Base-by-base conservation (phyloP, 805 yeast species). In the Pichia kluyveri region DNA sequence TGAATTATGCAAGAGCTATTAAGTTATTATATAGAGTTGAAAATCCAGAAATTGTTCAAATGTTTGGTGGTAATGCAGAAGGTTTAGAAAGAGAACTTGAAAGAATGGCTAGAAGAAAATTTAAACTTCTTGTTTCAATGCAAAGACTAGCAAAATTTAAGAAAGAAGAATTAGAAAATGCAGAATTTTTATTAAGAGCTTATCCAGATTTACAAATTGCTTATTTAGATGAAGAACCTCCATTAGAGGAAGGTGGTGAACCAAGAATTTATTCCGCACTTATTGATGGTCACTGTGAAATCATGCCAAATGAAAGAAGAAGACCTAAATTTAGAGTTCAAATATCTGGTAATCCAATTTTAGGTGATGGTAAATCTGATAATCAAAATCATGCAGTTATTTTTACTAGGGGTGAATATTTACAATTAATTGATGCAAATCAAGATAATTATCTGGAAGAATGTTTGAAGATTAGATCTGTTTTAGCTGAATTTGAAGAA, bases 51-150 rank as follows among this genome's bases (percentile, higher is more conserved):
- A 82, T 88, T 66, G 95, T 90, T 52, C 97, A 93, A 75, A 88
- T 90, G 89, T 91, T 90, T 65, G 98, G 97, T 59, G 98, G 98
- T 59, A 95, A 91, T 66, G 95, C 97, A 51, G 98, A 91, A 71
- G 95, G 96, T 60, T 77, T 78, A 60, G 98, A 93, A 73, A 80
- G 89, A 69, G 98, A 95, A 68, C 80, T 91, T 56, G 97, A 91
- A 70, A 80, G 79, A 59, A 82, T 86, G 86, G 89, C 95, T 14
- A 75, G 83, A 69, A 76, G 95, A 66, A 87, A 87, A 65, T 87
- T 87, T 71, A 79, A 80, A 60, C 77, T 86, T 56, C 72, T 86
- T 56, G 89, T 86, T 50, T 82, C 95, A 28, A 86, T 87, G 95
- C 96, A 87, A 72, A 76, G 90, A 69, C 77, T 83, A 61, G 74